Evolutionary conservation across 2,329 filamentous ascomycete genomes (phyloP).

Genomic region (Blastomyces emzantsi): DNA sequence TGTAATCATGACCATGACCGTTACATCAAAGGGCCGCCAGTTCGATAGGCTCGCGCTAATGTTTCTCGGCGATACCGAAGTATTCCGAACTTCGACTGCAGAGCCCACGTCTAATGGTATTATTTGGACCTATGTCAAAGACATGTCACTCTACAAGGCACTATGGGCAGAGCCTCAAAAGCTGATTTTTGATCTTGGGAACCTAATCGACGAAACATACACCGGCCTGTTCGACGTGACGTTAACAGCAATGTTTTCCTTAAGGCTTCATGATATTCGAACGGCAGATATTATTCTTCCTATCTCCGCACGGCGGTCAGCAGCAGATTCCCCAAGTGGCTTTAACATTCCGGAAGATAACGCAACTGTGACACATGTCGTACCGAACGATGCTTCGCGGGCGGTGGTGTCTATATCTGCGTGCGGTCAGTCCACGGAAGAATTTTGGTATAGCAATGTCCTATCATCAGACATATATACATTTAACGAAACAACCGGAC

Average conservation of each 20-base stretch:
- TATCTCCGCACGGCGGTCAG: conserved; percentile 34
- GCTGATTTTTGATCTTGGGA: conserved; percentile 71
- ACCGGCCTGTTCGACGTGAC: conserved; percentile 67
- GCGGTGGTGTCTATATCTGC: conserved; percentile 70
- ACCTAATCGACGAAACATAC: conserved; percentile 60
- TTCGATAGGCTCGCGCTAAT: conserved; percentile 68
- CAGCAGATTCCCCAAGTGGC: conserved; percentile 49
- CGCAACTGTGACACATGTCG: conserved; percentile 49
- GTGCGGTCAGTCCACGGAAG: conserved; percentile 65
- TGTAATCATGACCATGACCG: conserved; percentile 67
- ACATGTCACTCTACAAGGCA: conserved; percentile 62
- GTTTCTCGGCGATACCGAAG: conserved; percentile 66
- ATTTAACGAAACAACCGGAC: conserved; percentile 50
- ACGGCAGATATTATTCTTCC: conserved; percentile 60
- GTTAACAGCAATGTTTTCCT: conserved; percentile 64
- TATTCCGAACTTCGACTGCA: conserved; percentile 77
- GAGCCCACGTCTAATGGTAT: conserved; percentile 66
- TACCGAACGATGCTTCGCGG: conserved; percentile 58
- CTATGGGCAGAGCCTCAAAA: conserved; percentile 63
- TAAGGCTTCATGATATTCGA: conserved; percentile 26
- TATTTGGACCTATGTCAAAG: conserved; percentile 66
- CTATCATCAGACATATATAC: conserved; percentile 51
- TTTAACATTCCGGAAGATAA: conserved; percentile 58
- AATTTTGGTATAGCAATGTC: conserved; percentile 81
- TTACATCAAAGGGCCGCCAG: conserved; percentile 61